These are phyloP conservation scores for Pythium monospermum DNA, from an alignment of 352 stramenopile species.

Conservation along the genomic window DNA sequence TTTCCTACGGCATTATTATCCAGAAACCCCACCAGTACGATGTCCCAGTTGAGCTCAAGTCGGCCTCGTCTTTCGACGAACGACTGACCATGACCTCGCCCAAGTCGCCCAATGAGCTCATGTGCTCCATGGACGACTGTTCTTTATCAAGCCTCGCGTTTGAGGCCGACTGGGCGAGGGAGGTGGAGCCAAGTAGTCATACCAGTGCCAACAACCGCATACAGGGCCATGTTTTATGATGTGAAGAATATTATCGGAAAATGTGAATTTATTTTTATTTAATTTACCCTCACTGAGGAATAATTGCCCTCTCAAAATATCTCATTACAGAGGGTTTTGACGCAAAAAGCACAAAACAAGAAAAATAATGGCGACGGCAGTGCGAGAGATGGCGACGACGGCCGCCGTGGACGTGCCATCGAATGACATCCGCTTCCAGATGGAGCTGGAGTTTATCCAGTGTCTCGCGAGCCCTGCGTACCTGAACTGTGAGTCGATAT, in stretches of 20 bases:
- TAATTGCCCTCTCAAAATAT: background rate
- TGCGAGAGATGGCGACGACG: background rate
- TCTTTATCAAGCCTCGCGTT: conserved; percentile 73
- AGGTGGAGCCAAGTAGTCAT: no score
- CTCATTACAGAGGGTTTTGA: background rate
- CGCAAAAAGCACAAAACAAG: background rate
- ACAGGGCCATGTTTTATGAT: no score
- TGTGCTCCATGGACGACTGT: conserved; percentile 20
- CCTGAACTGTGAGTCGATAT: conserved; percentile 76
- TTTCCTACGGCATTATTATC: no score
- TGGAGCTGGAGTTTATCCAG: conserved; percentile 93
- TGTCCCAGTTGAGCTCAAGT: conserved; percentile 52
- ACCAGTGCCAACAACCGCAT: no score
- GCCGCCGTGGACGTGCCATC: conserved; percentile 60
- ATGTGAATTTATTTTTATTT: no score
- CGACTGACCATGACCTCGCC: conserved; percentile 10
- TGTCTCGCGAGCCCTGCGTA: conserved; percentile 87
- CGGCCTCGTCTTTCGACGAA: conserved; percentile 6
- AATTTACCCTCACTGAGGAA: no score
- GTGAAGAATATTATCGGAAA: no score
- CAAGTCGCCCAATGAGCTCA: conserved; percentile 5
- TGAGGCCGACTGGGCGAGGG: conserved; percentile 67
- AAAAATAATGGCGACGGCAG: conserved; percentile 3
- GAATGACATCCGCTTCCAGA: conserved; percentile 90
- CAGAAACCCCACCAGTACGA: conserved; percentile 1